phyloP scores from a whole-genome alignment of 768 basidiomycete species.

The Mycena venus region DNA sequence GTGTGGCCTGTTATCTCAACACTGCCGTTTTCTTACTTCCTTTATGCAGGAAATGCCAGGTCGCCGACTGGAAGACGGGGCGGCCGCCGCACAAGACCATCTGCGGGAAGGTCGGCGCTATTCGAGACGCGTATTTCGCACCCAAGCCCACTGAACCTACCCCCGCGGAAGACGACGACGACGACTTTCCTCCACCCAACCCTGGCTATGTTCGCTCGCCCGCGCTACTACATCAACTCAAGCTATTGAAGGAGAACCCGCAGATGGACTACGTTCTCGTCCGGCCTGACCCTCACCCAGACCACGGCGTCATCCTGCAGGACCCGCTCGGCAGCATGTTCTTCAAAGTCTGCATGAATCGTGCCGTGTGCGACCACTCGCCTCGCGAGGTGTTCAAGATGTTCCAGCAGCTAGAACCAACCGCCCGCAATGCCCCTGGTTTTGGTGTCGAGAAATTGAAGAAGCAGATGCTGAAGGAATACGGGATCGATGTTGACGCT shows the following conservation, averaged over 20 bases:
- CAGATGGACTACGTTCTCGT: conserved; percentile 31
- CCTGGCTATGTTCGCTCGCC: conserved; percentile 35
- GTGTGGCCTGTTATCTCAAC: neutral
- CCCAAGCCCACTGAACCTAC: neutral
- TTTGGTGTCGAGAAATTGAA: conserved; percentile 29
- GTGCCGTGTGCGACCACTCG: conserved; percentile 19
- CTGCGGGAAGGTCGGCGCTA: conserved; percentile 31
- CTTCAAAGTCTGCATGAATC: conserved; percentile 27
- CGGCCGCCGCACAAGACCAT: conserved; percentile 33
- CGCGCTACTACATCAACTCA: conserved; percentile 35
- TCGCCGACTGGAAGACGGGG: conserved; percentile 31
- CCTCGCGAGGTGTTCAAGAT: conserved; percentile 30
- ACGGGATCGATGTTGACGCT: conserved; percentile 30
- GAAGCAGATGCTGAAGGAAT: conserved; percentile 34
- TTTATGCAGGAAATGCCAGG: conserved; percentile 27
- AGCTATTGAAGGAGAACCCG: conserved; percentile 32
- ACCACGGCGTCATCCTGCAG: conserved; percentile 29
- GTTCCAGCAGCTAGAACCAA: conserved; percentile 26
- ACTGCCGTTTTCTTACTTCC: neutral
- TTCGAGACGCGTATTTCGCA: conserved; percentile 21
- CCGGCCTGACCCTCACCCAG: conserved; percentile 19
- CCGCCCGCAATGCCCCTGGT: conserved; percentile 19
- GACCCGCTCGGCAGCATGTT: conserved; percentile 23
- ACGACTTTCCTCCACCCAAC: conserved; percentile 3
- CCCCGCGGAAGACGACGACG: conserved; percentile 10